phyloP scores from a whole-genome alignment of 306 rosid species.

The Dryas drummondii region DNA sequence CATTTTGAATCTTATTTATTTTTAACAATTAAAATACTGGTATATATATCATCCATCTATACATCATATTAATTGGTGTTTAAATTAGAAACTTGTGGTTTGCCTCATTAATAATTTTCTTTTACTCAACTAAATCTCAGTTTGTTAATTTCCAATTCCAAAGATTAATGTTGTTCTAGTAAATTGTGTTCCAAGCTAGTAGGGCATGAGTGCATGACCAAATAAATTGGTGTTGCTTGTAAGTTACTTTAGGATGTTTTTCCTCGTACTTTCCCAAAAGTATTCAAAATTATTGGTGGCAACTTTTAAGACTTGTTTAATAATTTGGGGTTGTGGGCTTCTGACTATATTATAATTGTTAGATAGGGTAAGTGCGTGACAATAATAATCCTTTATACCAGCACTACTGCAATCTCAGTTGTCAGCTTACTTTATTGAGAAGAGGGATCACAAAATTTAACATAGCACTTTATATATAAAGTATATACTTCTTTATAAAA shows the following conservation, averaged over 20 bases:
- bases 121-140: neutral
- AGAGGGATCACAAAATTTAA: no score
- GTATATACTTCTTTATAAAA: no score
- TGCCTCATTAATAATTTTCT: no score
- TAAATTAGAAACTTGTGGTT: no score
- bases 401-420: neutral
- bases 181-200: conserved; percentile 10
- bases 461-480: no score
- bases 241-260: conserved; percentile 8
- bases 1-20: no score
- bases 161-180: neutral
- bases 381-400: neutral
- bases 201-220: neutral
- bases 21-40: no score
- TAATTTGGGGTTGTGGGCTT: neutral
- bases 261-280: conserved; percentile 14
- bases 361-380: neutral
- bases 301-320: neutral
- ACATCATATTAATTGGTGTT: no score
- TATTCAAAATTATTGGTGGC: conserved; percentile 15
- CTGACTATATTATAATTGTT: neutral
- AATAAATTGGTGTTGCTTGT: conserved; percentile 7
- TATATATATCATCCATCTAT: no score
- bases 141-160: neutral
- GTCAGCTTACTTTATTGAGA: neutral